Percentiles rank a stretch among this genome's conserved stretches.
Conservation (phyloP, 768 basidiomycete genomes). For the Coprinopsis strossmayeri region DNA sequence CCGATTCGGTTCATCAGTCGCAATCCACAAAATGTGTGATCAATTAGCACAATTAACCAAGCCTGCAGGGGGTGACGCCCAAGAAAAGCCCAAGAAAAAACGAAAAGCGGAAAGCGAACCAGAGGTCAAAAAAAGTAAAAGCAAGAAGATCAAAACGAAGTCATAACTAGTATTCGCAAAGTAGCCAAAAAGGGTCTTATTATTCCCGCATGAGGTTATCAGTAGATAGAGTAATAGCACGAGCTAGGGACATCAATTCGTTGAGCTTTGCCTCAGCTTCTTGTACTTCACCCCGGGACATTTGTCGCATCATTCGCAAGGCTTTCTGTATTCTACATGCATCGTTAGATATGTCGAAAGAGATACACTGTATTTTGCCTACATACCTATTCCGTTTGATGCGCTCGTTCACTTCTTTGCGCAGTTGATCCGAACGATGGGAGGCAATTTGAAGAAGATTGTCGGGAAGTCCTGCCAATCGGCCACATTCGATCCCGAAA, state of each 20-base stretch:
- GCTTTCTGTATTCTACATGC: conserved; percentile 17
- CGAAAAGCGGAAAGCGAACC: conserved; percentile 13
- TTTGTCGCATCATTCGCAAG: conserved; percentile 21
- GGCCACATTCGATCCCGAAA: conserved; percentile 89
- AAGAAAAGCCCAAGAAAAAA: conserved; percentile 6
- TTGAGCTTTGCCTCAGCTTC: conserved; percentile 18
- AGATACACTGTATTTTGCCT: conserved; percentile 10
- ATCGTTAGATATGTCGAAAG: neutral
- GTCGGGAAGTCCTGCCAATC: conserved; percentile 80
- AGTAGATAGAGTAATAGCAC: neutral
- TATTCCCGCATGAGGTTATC: conserved; percentile 6
- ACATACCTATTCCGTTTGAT: conserved; percentile 42
- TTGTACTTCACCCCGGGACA: conserved; percentile 15
- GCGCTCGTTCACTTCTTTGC: conserved; percentile 42
- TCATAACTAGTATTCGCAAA: conserved; percentile 13
- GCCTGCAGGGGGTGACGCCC: conserved; percentile 4
- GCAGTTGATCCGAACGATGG: conserved; percentile 48
- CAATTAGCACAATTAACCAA: conserved; percentile 41
- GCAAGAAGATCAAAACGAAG: conserved; percentile 19
- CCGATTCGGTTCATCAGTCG: conserved; percentile 58
- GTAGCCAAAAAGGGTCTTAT: neutral
- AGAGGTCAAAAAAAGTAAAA: conserved; percentile 14
- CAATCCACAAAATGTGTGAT: conserved; percentile 55
- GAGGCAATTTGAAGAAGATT: conserved; percentile 57
- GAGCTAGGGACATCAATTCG: conserved; percentile 19